These are phyloP conservation scores for Erigeron philadelphicus DNA, from an alignment of 140 eudicot genomes.

Conservation along the genomic window DNA sequence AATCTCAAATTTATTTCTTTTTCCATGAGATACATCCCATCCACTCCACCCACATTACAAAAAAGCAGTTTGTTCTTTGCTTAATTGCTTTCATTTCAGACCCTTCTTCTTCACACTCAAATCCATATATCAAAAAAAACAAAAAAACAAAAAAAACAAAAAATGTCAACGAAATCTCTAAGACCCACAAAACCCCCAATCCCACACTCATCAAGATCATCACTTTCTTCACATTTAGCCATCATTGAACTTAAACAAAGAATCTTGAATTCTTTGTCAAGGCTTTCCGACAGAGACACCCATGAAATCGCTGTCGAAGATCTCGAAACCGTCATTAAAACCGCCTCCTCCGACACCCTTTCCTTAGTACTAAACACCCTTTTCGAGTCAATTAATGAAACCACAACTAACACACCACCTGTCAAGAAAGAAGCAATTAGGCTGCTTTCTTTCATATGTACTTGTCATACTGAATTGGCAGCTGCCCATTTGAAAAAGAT, in stretches of 20 bases:
- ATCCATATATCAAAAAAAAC: too few relatives aligned
- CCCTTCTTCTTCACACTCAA: conserved; percentile 5
- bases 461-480: conserved; percentile 50
- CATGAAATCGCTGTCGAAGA: conserved; percentile 88
- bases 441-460: conserved; percentile 55
- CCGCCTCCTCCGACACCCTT: conserved; percentile 52
- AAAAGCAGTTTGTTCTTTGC: conserved; percentile 1
- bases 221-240: conserved; percentile 64
- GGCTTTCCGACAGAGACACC: conserved; percentile 86
- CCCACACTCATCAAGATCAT: conserved; percentile 28
- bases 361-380: conserved; percentile 69
- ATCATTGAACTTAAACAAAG: conserved; percentile 72
- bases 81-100: neutral
- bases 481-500: conserved; percentile 49
- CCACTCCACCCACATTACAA: conserved; percentile 2
- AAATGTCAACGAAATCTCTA: conserved; percentile 37
- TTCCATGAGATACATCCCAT: conserved; percentile 18
- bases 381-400: conserved; percentile 44
- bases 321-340: conserved; percentile 55
- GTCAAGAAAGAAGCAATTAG: conserved; percentile 67
- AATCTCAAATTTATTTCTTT: conserved; percentile 24
- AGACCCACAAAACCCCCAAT: conserved; percentile 46
- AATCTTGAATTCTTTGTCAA: conserved; percentile 57
- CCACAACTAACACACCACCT: conserved; percentile 55
- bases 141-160: conserved; percentile 2